Base-by-base conservation (phyloP, 2,329 filamentous ascomycete species). In the Sporothrix pallida region DNA sequence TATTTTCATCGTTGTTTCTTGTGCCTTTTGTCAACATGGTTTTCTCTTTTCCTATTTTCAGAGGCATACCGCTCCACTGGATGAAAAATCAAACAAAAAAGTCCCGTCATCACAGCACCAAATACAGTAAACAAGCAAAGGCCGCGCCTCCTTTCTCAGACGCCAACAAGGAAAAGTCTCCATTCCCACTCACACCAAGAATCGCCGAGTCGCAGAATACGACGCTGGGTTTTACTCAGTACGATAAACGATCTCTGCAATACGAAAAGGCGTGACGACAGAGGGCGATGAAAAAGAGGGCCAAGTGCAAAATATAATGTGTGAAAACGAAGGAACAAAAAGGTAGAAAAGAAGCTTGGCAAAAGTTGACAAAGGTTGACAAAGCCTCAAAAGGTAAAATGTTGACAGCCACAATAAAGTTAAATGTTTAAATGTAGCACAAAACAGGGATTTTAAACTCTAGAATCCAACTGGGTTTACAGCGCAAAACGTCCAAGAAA, bases 241-340 rank as follows among this genome's bases (percentile, higher is more conserved):
- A 7, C 4, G 31, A 37, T 37, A 37, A 37, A 37, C 31, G 31
- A 37, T 37, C 31, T 37, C 31, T 37, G 4, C 23, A 4, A 46
- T 31, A 50, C 5, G 23, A 67, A 67, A 67, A 67, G 9, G 48
- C 31, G 31, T 7, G 7, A 37, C 31, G 44, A 4, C 15, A 23
- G 42, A 68, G 52, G 46, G 6, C 3, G 15, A 8, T 20, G 52
- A 23, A 44, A 70, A 56, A 56, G 12, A 56, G 26, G 50, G 52
- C 46, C 68, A 70, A 70, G 68, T 37, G 58, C 60, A 69, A 70
- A 70, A 70, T 70, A 58, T 46, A 48, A 62, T 37, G 31, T 37
- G 31, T 37, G 31, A 37, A 37, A 6, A 6, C 7, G 31, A 7
- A 37, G 31, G 31, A 37, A 37, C 31, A 37, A 37, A 37, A 37